Conservation (phyloP, 2,329 filamentous ascomycete genomes). For the Xylariaceae sp. region DNA sequence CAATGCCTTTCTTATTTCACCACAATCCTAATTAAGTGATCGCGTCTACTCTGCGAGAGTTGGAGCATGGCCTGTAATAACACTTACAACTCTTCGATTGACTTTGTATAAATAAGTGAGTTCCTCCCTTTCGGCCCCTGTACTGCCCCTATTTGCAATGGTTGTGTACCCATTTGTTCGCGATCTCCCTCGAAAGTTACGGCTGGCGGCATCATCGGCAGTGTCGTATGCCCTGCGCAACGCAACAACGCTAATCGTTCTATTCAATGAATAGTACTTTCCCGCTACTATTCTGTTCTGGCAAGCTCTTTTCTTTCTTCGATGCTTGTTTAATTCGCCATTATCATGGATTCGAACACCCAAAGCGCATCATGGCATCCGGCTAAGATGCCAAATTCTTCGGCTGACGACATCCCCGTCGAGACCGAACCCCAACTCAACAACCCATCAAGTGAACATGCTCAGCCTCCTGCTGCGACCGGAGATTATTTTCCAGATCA, state of each 20-base stretch:
- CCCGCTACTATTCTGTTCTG: slow-evolving; percentile 27
- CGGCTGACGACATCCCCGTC: slow-evolving; percentile 24
- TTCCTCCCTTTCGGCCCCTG: slow-evolving; percentile 19
- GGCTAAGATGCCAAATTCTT: slow-evolving; percentile 55
- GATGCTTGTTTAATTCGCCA: slow-evolving; percentile 40
- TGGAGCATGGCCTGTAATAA: slow-evolving; percentile 38
- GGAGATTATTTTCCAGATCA: slow-evolving; percentile 1
- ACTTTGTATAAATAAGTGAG: slow-evolving; percentile 41
- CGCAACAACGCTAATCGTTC: slow-evolving; percentile 26
- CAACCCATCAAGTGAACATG: background rate
- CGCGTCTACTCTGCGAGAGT: slow-evolving; percentile 11
- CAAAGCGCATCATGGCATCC: slow-evolving; percentile 56
- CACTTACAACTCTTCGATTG: slow-evolving; percentile 26
- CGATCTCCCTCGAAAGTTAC: background rate
- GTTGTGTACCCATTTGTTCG: background rate
- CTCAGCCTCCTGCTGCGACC: slow-evolving; percentile 13
- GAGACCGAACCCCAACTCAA: slow-evolving; percentile 15
- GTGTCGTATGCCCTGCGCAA: slow-evolving; percentile 6
- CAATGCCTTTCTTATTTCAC: slow-evolving; percentile 7
- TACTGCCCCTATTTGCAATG: background rate
- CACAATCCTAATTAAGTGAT: slow-evolving; percentile 8
- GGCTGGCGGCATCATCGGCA: background rate
- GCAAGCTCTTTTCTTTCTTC: slow-evolving; percentile 28
- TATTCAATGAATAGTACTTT: slow-evolving; percentile 23
- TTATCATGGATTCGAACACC: slow-evolving; percentile 51